Base-by-base conservation (phyloP, 805 yeast genomes). In the Dipodascopsis tothii region DNA sequence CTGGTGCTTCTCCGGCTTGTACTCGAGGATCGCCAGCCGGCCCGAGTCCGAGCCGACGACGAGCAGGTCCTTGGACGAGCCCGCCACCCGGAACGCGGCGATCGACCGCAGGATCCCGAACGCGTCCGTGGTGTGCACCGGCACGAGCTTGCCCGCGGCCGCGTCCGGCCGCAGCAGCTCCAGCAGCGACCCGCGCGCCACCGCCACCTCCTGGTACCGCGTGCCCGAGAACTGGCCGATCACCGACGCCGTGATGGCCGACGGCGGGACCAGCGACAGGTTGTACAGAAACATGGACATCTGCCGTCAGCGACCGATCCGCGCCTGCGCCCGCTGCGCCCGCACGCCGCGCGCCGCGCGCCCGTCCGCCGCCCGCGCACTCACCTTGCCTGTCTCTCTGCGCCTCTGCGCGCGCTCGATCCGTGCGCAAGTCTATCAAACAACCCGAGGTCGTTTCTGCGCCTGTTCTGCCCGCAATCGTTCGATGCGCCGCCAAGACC, bases 31-130 rank as follows among this genome's bases (percentile, higher is more conserved):
- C 0, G 77, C 66, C 18, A 87, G 50, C 46, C 77, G 76, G 0
- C 96, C 96, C 1, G 94, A 74, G 57, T 88, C 96, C 0, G 92
- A 77, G 0, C 90, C 74, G 2, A 85, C 58, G 4, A 80, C 72
- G n/a, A 88, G 48, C 21, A 66, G 66, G 51, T 85, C 92, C 42
- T 66, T 68, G 0, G 68, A 59, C 0, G 76, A 58, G 0, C 82
- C 85, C 0, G 75, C 68, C 7, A 73, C 59, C 18, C 76, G 71
- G 43, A 85, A 63, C 20, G 73, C 66, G 4, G 66, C 67, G 7
- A 84, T 63, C 3, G 66, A 49, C 37, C 86, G 69, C 2, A 88
- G 65, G 4, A 74, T 68, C 2, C 82, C 80, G 61, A 81, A 81
- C 0, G 75, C 55, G 25, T 76, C 70, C 33, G 75, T 75, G 1